phyloP scores from a whole-genome alignment of 441 rosid species.

The Manihot esculenta region DNA sequence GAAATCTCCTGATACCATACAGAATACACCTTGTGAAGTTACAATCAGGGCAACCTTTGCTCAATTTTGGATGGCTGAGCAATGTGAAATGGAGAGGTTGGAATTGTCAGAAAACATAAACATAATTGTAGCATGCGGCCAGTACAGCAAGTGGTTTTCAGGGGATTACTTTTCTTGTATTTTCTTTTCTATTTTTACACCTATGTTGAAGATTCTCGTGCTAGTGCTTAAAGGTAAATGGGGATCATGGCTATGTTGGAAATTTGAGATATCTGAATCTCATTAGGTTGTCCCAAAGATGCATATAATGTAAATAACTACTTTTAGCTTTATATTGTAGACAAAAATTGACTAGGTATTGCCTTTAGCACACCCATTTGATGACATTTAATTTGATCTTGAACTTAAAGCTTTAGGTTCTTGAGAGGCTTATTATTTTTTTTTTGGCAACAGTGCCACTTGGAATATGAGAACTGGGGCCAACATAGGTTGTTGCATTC shows the following conservation, averaged over 20 bases:
- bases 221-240: conserved; percentile 9
- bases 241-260: conserved; percentile 8
- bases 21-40: conserved; percentile 69
- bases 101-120: conserved; percentile 51
- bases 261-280: conserved; percentile 4
- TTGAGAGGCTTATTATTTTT: neutral
- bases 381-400: neutral
- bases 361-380: neutral
- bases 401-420: neutral
- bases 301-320: conserved; percentile 27
- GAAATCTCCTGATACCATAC: conserved; percentile 71
- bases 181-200: neutral
- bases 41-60: conserved; percentile 43
- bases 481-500: no score
- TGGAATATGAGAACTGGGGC: no score
- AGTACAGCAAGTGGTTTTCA: conserved; percentile 10
- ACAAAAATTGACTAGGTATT: neutral
- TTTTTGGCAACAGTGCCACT: neutral
- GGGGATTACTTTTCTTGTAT: neutral
- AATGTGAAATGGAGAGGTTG: conserved; percentile 52
- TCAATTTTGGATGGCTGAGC: conserved; percentile 70
- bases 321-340: neutral
- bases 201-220: neutral
- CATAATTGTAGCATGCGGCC: neutral
- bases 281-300: neutral